Base-by-base conservation (phyloP, 345 rosid species). In the Kandelia obovata region DNA sequence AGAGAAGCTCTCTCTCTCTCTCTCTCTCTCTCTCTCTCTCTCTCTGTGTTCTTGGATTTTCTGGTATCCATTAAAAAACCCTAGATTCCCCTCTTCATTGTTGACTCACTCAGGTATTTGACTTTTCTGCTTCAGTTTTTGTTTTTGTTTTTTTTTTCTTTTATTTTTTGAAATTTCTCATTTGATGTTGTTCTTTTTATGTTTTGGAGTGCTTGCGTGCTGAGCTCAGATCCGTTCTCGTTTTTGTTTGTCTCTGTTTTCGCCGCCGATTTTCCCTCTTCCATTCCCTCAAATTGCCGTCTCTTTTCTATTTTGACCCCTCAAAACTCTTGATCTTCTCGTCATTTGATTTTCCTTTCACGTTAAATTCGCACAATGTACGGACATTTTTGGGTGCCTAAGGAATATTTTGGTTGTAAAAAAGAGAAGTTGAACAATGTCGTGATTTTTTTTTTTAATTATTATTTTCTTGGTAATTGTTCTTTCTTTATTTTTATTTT, bases 151-250 rank as follows among this genome's bases (percentile, higher is more conserved):
- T 23, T 47, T 51, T 53, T 5, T 43, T 51, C 6, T 31, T 34
- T 53, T 32, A 11, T 60, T 65, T 15, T 15, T 19, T 3, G 16
- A 43, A 13, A 11, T 43, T 11, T 43, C 46, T 0, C 13, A 43
- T 43, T 43, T 15, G 49, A 43, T 43, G 2, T 43, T 43, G 19
- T 43, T 43, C 19, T 43, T 61, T 35, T 28, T 57, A 21, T 11
- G 64, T 52, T 67, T 64, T 39, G 37, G 51, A 16, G 46, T 53
- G 11, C 16, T 23, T 65, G 19, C 35, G 62, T 62, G 58, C 70
- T 23, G 4, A 4, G 46, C 69, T 71, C 83, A 82, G 87, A 83
- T 83, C 83, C 82, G 86, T 73, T 69, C 31, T 63, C 53, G 73
- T 60, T 71, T 27, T 32, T 32, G 61, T 21, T 21, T 21, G 19